These are phyloP conservation scores for Solanum rostratum DNA, from an alignment of 257 asterid genomes.

Conservation along the genomic window DNA sequence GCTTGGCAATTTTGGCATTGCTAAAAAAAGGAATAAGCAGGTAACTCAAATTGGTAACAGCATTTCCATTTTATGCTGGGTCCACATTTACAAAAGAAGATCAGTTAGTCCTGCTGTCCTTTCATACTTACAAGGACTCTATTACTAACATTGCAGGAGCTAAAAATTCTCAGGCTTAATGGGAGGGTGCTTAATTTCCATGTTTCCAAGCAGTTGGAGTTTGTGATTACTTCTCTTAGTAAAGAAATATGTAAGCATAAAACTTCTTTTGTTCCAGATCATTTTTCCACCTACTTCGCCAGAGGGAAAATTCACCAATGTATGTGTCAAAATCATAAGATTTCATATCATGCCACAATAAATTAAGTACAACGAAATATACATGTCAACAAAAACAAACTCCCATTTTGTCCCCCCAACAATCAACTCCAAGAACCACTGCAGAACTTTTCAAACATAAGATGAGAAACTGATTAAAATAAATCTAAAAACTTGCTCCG, in stretches of 20 bases:
- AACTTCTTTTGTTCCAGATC: neutral
- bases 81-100: neutral
- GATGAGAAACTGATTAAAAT: neutral
- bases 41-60: neutral
- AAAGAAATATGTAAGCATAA: neutral
- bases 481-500: neutral
- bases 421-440: neutral
- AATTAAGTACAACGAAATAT: neutral
- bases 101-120: neutral
- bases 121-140: neutral
- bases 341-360: neutral
- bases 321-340: neutral
- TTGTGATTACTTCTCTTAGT: neutral
- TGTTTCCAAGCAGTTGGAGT: neutral
- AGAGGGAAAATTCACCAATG: neutral
- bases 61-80: neutral
- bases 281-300: neutral
- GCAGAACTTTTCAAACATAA: neutral
- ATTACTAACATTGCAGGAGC: neutral
- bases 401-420: neutral
- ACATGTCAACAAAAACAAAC: neutral
- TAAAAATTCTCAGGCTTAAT: neutral
- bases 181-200: neutral
- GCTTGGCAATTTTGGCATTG: neutral
- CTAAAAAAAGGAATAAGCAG: neutral